A percentile compares a stretch with the other conserved stretches of the same genome.
These are phyloP conservation scores for Pseudoturritis turrita DNA, from an alignment of 345 rosid genomes.

Conservation along the genomic window DNA sequence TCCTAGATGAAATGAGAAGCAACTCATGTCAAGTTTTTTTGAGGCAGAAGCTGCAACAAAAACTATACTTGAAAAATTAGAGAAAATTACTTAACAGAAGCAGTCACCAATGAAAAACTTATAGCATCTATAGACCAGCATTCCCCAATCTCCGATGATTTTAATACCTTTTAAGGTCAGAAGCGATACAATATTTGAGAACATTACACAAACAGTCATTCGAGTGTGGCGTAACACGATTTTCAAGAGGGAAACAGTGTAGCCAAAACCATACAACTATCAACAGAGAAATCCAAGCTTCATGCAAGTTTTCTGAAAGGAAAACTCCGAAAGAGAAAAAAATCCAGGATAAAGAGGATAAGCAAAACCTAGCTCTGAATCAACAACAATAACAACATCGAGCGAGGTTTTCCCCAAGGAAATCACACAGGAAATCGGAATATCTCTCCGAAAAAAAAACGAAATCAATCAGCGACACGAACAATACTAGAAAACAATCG, in stretches of 20 bases:
- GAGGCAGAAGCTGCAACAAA: background rate
- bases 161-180: background rate
- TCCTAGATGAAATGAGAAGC: background rate
- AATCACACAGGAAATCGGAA: background rate
- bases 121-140: background rate
- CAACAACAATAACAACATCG: background rate
- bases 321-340: background rate
- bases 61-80: background rate
- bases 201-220: background rate
- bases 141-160: background rate
- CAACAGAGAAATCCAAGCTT: background rate
- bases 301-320: conserved; percentile 7
- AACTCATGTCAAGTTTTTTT: background rate
- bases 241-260: background rate
- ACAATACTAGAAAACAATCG: background rate
- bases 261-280: background rate
- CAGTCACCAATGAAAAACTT: background rate
- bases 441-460: background rate
- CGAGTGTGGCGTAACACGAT: background rate
- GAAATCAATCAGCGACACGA: background rate
- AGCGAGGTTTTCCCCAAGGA: background rate
- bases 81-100: background rate
- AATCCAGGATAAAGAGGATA: background rate
- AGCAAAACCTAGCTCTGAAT: background rate
- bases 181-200: background rate